Evolutionary conservation across 495 filamentous ascomycete species (phyloP).

Genomic region (Hypoxylon intermedium): DNA sequence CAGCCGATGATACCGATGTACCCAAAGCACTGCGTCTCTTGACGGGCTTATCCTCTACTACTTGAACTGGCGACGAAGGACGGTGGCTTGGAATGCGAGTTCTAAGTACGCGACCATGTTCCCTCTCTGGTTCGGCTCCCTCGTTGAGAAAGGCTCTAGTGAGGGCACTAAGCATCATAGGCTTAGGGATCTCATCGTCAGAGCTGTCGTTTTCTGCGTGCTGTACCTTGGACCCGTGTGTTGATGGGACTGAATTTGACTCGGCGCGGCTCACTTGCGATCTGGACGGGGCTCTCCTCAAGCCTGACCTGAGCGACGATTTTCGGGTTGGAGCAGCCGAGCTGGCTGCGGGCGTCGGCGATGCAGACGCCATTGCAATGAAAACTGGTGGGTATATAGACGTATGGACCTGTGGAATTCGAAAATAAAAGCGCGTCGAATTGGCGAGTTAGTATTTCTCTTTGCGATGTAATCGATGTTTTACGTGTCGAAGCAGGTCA

Average conservation of each 20-base stretch:
- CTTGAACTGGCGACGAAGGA: slow-evolving; percentile 57
- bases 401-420: slow-evolving; percentile 2
- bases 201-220: slow-evolving; percentile 67
- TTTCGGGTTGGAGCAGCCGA: slow-evolving; percentile 48
- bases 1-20: slow-evolving; percentile 40
- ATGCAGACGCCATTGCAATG: slow-evolving; percentile 46
- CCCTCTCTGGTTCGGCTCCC: slow-evolving; percentile 59
- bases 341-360: slow-evolving; percentile 47
- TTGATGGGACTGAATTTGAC: slow-evolving; percentile 43
- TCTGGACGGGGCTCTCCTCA: slow-evolving; percentile 47
- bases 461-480: slow-evolving; percentile 40
- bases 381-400: slow-evolving; percentile 3
- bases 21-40: slow-evolving; percentile 44
- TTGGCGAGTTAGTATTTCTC: slow-evolving; percentile 27
- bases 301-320: slow-evolving; percentile 52
- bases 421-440: slow-evolving; percentile 36
- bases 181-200: slow-evolving; percentile 73
- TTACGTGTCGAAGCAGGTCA: slow-evolving; percentile 45
- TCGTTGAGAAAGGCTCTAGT: slow-evolving; percentile 78
- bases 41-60: slow-evolving; percentile 49
- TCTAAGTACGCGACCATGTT: slow-evolving; percentile 62
- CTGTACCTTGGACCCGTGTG: slow-evolving; percentile 38
- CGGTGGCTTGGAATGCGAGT: slow-evolving; percentile 58
- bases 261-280: slow-evolving; percentile 46
- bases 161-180: slow-evolving; percentile 80